Evolutionary conservation across 2,329 filamentous ascomycete genomes (phyloP), one percentile per base, ranked within the genome.

Genomic region (Periconia macrospinosa): DNA sequence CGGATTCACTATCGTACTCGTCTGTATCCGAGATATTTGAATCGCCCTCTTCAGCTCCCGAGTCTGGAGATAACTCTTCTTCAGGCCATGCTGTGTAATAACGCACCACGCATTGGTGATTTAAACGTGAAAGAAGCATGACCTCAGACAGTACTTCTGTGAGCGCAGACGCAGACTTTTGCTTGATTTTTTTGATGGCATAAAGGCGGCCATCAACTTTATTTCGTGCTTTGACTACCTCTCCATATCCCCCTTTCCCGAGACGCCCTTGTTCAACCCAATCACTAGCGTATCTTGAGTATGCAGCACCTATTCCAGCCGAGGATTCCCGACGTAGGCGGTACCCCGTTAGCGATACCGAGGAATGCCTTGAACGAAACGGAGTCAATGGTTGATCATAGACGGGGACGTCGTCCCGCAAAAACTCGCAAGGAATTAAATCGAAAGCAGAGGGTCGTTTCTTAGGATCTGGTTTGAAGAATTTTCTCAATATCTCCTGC

Each of bases 11-110:
- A 1, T 58, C 59, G 3, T 68, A 68, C 2, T 65, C 64, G 19
- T 70, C 68, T 0, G 51, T 56, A 30, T 66, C 67, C 19, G 68
- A 68, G 9, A 63, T 60, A 13, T 59, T 65, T 1, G 68, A 68
- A 23, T 61, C 62, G 33, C 71, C 69, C 7, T 71, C 67, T 13
- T 71, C 71, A 8, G 60, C 60, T 30, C 73, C 71, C n/a, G 63
- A 59, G 78, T 82, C 1, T 10, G 83, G 81, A 2, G 65, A 57
- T 11, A 59, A n/a, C 33, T 78, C 75, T 62, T 92, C 87, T 71
- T 97, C 93, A 1, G 94, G 85, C 94, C 94, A 99, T 2, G 94
- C 92, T 50, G 92, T 92, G 74, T 92, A 97, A 72, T 99, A 99
- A 44, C 94, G 86, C 53, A 97, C 91, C 17, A 89, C 85, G 61